Conservation (phyloP, 1,139 yeast genomes). For the Candida sojae region DNA sequence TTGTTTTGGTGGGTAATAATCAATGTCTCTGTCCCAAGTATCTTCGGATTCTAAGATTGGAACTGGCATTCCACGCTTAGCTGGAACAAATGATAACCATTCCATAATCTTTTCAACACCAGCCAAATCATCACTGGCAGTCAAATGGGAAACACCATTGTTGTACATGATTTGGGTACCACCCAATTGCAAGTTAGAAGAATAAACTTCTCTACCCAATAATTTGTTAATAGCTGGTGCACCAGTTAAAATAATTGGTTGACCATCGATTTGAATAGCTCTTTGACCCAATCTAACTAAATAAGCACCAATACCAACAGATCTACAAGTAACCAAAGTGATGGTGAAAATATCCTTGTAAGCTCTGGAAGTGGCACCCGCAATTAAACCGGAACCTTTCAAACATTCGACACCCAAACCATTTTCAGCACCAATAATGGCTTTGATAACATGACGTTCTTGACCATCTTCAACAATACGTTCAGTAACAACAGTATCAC, state of each 20-base stretch:
- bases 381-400: constrained; percentile 96
- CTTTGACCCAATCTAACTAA: constrained; percentile 97
- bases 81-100: constrained; percentile 97
- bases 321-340: constrained; percentile 95
- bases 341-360: constrained; percentile 96
- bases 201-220: constrained; percentile 94
- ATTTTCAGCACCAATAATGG: constrained; percentile 91
- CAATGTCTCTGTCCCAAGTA: constrained; percentile 92
- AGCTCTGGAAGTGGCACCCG: constrained; percentile 97
- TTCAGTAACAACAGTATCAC: constrained; percentile 71
- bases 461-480: constrained; percentile 82
- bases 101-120: constrained; percentile 94
- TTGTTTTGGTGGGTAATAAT: constrained; percentile 69
- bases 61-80: constrained; percentile 84
- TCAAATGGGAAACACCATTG: constrained; percentile 96
- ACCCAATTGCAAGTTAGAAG: constrained; percentile 95
- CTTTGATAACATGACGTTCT: constrained; percentile 74
- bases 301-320: constrained; percentile 99
- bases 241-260: constrained; percentile 97
- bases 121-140: constrained; percentile 93
- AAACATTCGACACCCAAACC: constrained; percentile 98
- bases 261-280: constrained; percentile 98
- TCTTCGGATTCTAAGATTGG: constrained; percentile 85
- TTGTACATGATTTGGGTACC: constrained; percentile 99
- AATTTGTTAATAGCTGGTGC: constrained; percentile 98